Evolutionary conservation across 306 rosid species (phyloP).

Genomic region (Luffa acutangula): DNA sequence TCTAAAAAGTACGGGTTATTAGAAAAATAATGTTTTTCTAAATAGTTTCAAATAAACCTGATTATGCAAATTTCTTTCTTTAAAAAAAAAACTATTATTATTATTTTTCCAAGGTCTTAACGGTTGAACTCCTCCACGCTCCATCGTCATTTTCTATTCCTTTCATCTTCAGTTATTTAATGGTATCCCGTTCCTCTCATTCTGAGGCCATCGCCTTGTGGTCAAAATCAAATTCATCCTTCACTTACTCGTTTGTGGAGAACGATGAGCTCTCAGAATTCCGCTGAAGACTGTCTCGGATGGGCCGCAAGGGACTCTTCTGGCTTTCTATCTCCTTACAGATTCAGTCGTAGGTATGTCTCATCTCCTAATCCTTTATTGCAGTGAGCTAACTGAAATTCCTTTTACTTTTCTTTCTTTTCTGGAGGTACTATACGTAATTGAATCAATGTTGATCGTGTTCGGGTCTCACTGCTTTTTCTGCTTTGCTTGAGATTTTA

Average conservation of each 20-base stretch:
- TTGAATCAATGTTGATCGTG: background rate
- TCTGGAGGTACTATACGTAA: background rate
- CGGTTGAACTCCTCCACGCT: background rate
- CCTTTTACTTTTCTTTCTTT: background rate
- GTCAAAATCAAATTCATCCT: background rate
- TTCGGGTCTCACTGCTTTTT: background rate
- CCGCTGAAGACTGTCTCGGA: conserved; percentile 43
- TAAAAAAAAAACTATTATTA: too few species aligned
- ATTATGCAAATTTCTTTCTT: too few species aligned
- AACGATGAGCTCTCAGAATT: conserved; percentile 33
- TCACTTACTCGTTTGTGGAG: background rate
- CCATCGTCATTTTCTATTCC: background rate
- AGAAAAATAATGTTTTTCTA: too few species aligned
- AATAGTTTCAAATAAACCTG: too few species aligned
- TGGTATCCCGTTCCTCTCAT: background rate
- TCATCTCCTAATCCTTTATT: background rate
- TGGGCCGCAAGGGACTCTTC: conserved; percentile 80
- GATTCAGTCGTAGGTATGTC: conserved; percentile 56
- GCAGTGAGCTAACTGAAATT: background rate
- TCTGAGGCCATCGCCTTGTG: background rate
- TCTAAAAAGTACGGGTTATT: too few species aligned
- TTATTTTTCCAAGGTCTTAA: too few species aligned
- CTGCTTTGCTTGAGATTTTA: background rate
- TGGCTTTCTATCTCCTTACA: conserved; percentile 56
- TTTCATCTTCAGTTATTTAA: background rate